These are phyloP conservation scores for Sechiopsis laciniata DNA, from an alignment of 306 rosid species.

Conservation along the genomic window DNA sequence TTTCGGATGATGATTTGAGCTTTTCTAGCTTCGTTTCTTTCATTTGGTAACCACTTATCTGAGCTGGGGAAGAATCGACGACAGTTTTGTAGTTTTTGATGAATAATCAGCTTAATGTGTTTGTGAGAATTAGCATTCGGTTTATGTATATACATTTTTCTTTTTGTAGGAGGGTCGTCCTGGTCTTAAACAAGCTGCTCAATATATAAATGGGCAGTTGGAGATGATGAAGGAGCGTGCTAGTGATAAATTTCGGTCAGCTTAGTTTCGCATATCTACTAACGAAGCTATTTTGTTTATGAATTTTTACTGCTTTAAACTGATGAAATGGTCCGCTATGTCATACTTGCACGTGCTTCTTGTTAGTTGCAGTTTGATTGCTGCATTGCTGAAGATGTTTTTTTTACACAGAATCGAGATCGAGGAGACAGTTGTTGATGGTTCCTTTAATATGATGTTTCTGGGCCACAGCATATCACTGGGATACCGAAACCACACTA, in stretches of 20 bases:
- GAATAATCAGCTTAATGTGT: conserved; percentile 2
- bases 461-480: conserved; percentile 66
- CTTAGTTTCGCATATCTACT: not conserved
- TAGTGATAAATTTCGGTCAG: conserved; percentile 53
- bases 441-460: conserved; percentile 85
- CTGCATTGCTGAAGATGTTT: conserved; percentile 10
- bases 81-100: not conserved
- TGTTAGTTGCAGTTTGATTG: conserved; percentile 20
- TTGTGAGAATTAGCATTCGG: conserved; percentile 28
- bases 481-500: conserved; percentile 79
- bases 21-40: not conserved
- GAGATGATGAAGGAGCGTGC: conserved; percentile 64
- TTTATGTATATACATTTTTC: conserved; percentile 23
- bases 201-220: conserved; percentile 61
- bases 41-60: not conserved
- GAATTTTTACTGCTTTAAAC: not conserved
- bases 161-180: conserved; percentile 78
- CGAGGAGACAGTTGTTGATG: conserved; percentile 76
- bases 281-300: not conserved
- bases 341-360: not conserved
- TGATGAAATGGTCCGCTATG: not conserved
- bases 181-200: conserved; percentile 76
- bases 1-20: not conserved
- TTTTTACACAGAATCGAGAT: conserved; percentile 71
- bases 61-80: not conserved